These are phyloP conservation scores for Plasmodium cynomolgi DNA, from an alignment of 169 alveolate genomes.

Conservation along the genomic window DNA sequence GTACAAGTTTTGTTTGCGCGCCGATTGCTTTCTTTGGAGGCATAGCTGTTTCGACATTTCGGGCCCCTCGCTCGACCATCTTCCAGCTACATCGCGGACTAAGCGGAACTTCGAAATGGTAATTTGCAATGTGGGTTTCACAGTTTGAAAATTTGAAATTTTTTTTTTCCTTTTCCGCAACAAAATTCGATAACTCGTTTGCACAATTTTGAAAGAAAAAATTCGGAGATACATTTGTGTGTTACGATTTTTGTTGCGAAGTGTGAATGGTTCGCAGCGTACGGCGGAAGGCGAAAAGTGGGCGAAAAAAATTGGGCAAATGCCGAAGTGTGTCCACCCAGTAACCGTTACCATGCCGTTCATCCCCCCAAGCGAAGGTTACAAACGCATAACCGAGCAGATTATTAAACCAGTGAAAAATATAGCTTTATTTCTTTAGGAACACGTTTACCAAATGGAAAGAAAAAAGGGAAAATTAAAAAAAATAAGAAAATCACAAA, in stretches of 20 bases:
- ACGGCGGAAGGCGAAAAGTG: not conserved
- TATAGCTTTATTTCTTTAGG: not conserved
- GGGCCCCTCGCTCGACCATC: not conserved
- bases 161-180: not conserved
- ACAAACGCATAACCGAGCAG: not conserved
- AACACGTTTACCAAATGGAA: not conserved
- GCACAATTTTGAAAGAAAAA: not conserved
- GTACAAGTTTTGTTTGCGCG: not conserved
- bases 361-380: not conserved
- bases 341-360: not conserved
- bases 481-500: not conserved
- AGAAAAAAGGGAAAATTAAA: not conserved
- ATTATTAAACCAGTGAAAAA: too few species aligned
- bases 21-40: not conserved
- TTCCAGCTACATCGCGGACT: not conserved
- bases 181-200: not conserved
- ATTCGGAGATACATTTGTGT: not conserved
- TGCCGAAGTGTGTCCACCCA: not conserved
- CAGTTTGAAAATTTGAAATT: not conserved
- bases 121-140: not conserved
- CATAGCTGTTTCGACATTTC: not conserved
- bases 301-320: not conserved
- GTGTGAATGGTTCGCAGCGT: not conserved
- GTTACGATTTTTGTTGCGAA: not conserved
- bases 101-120: not conserved